Evolutionary conservation across 2,329 filamentous ascomycete genomes (phyloP), one percentile per base, ranked within the genome.

Genomic region (Colletotrichum acutatum): DNA sequence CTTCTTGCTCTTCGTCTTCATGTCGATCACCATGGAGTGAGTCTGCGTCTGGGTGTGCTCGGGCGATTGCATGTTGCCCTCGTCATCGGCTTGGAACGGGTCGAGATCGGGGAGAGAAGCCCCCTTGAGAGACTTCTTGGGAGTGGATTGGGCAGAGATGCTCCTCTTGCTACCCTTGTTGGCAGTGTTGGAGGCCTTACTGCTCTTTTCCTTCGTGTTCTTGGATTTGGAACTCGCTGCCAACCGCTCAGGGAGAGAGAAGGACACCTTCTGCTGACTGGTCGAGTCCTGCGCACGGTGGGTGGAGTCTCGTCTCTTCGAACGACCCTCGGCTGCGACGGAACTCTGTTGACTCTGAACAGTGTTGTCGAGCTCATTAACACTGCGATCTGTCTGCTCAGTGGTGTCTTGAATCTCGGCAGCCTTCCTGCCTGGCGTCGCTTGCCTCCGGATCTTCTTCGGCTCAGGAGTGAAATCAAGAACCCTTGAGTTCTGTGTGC

Each of bases 111-210:
- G 68, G 7, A 71, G 58, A 16, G 53, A 22, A 12, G 30, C 61
- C 8, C 65, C 63, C 61, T 76, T 78, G 49, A 74, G 30, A 14
- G 76, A 69, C 46, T 52, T 64, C 37, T 74, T 75, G 22, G 68
- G 34, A 7, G 54, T 52, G 22, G 49, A 46, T 5, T 59, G 75
- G 2, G 77, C 75, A 22, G 72, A 70, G 34, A 71, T 81, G 61
- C 82, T 81, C 8, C 84, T 82, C 77, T 85, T 86, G 80, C 84
- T 85, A 14, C 84, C 82, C 63, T 82, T 80, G 75, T 85, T 86
- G 9, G 84, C 83, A 11, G 81, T 70, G 34, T 82, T 82, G 64
- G 80, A 79, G 63, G 71, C 70, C 59, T 64, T 77, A 75, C 42
- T 49, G 42, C 19, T 49, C 42, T 22, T 49, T 49, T 49, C 42